Base-by-base conservation (phyloP, 2,329 filamentous ascomycete species). In the Botrytis deweyae region DNA sequence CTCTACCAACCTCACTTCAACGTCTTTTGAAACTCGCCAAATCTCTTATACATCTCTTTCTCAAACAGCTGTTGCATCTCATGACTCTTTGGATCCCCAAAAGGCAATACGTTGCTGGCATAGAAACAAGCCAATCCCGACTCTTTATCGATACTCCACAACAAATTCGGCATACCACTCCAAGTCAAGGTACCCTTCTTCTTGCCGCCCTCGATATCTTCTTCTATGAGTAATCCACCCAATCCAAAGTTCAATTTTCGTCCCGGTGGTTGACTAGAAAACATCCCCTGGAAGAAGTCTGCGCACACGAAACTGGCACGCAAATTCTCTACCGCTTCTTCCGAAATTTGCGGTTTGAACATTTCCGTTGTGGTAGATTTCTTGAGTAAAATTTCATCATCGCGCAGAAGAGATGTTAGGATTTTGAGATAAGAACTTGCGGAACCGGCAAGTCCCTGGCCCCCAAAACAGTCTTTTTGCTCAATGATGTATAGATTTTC, bases 91-190 rank as follows among this genome's bases (percentile, higher is more conserved):
- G 61, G 29, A 77, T 86, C 84, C 0, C 82, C 84, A 14, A 83
- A 81, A 38, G 85, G 85, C 65, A 84, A 67, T 7, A 85, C 77
- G 76, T 86, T 84, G 67, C 82, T 82, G 0, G 81, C 84, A 76
- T 85, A 85, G 10, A 84, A 77, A 25, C 82, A 80, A 65, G 80
- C 82, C 22, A 87, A 40, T 1, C 83, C 84, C 6, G 81, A 80
- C 40, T 81, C 76, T 1, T 82, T 74, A 78, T 82, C 81, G 77
- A 85, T 78, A 70, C 83, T 82, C 85, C 85, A 87, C 38, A 83
- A 82, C 18, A 84, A 77, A 78, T 87, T 87, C 25, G 83, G 79
- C 72, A 85, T 79, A 0, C 85, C 85, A 64, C 82, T 81, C 85
- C 85, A 87, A 33, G 79, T 79, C 77, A 86, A 44, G 5, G 83